Base-by-base conservation (phyloP, 1,284 basidiomycete species). In the Rhodotorula sp. region DNA sequence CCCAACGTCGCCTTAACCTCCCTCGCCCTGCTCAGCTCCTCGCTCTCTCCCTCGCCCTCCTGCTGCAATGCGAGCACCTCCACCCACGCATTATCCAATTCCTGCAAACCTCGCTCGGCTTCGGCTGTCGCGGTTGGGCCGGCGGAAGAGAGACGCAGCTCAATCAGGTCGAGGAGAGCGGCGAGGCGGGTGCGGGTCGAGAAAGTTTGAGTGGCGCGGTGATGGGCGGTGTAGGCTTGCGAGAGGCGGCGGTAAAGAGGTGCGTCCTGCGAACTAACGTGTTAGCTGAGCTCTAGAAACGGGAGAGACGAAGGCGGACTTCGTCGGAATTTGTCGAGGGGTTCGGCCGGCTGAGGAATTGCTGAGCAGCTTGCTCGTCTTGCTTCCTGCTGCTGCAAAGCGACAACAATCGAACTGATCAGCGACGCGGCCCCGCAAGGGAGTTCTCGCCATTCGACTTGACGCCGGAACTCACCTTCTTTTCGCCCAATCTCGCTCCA, bases 21-120 rank as follows among this genome's bases (percentile, higher is more conserved):
- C 64, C 47, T 26, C 40, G 53, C 56, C 28, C 59, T 40, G 11
- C 30, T 53, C 59, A n/a, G 52, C 20, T 34, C 24, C 53, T 56
- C 53, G n/a, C 59, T 46, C 4, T 40, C 50, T 31, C 10, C 28
- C n/a, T 26, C 62, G 2, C 40, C 31, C 31, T 50, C 50, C 16
- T 20, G 37, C 3, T 52, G 50, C 10, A 65, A 50, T 26, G n/a
- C 51, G 20, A 68, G 22, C 26, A 71, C 30, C 31, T 44, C 51
- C 20, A 31, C 44, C 69, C 66, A 68, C 11, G 13, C 55, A 40
- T n/a, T 53, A 30, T 68, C 69, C 7, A 73, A 26, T 28, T 70
- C 66, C 16, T 18, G 2, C 58, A 73, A n/a, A 2, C 69, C 62
- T 37, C 63, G 52, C 40, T 24, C 22, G 9, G 71, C 68, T 11